Percentiles rank a stretch among this genome's conserved stretches.
phyloP scores from a whole-genome alignment of 805 yeast species.

The Cyberlindnera suaveolens region DNA sequence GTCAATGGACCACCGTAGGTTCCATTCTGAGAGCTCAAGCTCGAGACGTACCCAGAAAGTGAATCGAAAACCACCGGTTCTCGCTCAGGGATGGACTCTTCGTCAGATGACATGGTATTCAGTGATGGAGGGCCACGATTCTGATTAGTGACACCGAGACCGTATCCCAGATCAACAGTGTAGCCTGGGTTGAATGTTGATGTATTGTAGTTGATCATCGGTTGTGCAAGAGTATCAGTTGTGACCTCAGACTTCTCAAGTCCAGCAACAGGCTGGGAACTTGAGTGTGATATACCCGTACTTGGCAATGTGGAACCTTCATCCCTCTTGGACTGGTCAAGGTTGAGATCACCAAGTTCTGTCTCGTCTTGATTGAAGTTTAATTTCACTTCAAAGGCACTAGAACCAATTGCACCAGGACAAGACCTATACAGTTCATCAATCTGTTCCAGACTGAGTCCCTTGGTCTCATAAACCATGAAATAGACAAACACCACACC shows the following conservation, averaged over 20 bases:
- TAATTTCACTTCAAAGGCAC: constrained; percentile 30
- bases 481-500: constrained; percentile 60
- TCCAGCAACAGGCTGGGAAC: too few relatives aligned
- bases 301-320: constrained; percentile 6
- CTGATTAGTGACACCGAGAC: constrained; percentile 14
- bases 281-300: neutral
- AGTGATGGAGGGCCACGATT: constrained; percentile 24
- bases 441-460: constrained; percentile 73
- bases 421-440: constrained; percentile 67
- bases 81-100: constrained; percentile 1
- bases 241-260: too few relatives aligned
- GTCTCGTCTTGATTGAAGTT: constrained; percentile 3
- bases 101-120: constrained; percentile 16
- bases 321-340: neutral
- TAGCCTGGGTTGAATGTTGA: constrained; percentile 10
- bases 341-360: neutral
- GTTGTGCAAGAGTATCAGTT: neutral
- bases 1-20: neutral
- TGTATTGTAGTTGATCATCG: constrained; percentile 2
- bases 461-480: constrained; percentile 73
- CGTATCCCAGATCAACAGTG: constrained; percentile 22
- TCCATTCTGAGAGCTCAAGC: constrained; percentile 13
- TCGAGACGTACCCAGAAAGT: constrained; percentile 18
- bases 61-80: constrained; percentile 5
- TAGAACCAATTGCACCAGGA: constrained; percentile 45